A percentile compares a stretch with the other conserved stretches of the same genome.
phyloP scores from a whole-genome alignment of 2,329 filamentous ascomycete species.

The Fusarium pilosicola region DNA sequence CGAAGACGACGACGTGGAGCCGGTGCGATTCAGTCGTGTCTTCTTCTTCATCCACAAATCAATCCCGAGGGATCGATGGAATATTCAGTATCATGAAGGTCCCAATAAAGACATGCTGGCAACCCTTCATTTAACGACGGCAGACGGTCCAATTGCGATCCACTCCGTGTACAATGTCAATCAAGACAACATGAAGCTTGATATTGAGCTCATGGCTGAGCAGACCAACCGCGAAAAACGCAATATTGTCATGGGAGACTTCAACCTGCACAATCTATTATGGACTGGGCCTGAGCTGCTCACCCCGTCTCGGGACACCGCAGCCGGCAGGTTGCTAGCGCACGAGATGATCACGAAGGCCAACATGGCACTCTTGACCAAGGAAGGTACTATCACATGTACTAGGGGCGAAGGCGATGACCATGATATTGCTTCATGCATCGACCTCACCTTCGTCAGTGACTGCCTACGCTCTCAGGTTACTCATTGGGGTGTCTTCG shows the following conservation, averaged over 20 bases:
- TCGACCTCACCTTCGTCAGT: constrained; percentile 13
- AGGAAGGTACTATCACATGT: neutral
- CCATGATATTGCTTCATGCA: neutral
- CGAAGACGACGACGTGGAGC: accelerated
- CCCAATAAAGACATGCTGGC: neutral
- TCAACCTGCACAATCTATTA: neutral
- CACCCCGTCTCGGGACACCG: neutral
- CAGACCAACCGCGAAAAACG: neutral
- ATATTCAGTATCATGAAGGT: neutral
- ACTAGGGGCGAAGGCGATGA: neutral
- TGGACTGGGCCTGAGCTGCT: neutral
- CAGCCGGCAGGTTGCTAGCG: neutral
- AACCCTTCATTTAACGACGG: neutral
- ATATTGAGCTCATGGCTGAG: neutral
- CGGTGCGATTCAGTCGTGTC: neutral
- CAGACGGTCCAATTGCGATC: neutral
- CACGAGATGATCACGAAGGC: neutral
- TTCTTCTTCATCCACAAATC: neutral
- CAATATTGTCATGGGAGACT: constrained; percentile 9
- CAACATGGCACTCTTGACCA: neutral
- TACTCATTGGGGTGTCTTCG: neutral
- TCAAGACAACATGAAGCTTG: neutral
- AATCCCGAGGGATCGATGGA: neutral
- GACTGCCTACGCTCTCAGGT: neutral
- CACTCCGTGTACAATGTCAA: constrained; percentile 10